Base-by-base conservation (phyloP, 108 stramenopile species). In the Skeletonema menzelii region DNA sequence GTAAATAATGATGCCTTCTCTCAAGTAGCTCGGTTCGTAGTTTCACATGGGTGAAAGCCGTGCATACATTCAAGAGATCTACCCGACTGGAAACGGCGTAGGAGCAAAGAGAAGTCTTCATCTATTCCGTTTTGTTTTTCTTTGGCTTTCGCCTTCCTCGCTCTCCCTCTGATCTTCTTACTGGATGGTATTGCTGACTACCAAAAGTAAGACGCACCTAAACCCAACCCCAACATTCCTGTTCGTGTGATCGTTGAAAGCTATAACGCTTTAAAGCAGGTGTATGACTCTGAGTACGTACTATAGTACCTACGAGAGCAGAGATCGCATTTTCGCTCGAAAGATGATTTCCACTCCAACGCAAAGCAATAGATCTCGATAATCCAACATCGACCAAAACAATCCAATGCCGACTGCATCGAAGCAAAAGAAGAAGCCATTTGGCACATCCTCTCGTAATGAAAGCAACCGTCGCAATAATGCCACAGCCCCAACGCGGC, bases 361-460 rank as follows among this genome's bases (percentile, higher is more conserved):
- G 0, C 13, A 1, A 30, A 30, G 14, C 38, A 40, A 14, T 14
- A 12, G 14, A 1, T 15, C 7, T 40, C 38, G 7, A 6, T 8
- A 35, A 13, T 15, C 38, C 38, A 13, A 40, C 2, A 19, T 8
- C 35, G 20, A 13, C 59, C 19, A 60, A 11, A 24, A 34, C 3
- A 8, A 30, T 5, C 28, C 59, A 4, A 60, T 22, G 35, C 37
- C 22, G n/a, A 60, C 30, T 3, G 22, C n/a, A 30, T 8, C n/a
- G 59, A 60, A 60, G 12, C 42, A 62, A n/a, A 71, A 67, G 59
- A 70, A 64, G 28, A 66, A 34, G 68, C 77, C 77, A 46, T 79
- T 79, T 40, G 77, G 77, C 40, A 31, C 70, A 44, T 26, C 46
- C 20, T 37, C 27, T 34, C n/a, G 0, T 3, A 37, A 34, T 17